Evolutionary conservation across 1,284 basidiomycete species (phyloP).

Genomic region (Xerocomus cyaneibrunnescens): DNA sequence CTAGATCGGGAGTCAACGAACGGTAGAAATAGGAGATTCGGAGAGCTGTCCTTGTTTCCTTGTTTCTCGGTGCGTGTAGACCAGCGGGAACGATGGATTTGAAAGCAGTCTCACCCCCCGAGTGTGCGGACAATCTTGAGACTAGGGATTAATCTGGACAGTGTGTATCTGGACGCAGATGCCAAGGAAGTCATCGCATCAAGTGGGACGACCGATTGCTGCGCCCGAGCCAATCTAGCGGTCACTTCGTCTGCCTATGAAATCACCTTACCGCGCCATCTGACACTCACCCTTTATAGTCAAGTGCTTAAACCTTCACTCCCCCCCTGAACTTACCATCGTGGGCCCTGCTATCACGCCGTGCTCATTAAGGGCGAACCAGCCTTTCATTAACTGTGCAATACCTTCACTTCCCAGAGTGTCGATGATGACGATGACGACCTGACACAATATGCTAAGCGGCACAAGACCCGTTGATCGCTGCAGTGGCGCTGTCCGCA

Average conservation of each 20-base stretch:
- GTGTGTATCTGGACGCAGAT: background rate
- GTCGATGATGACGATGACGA: background rate
- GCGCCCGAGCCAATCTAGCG: too few species aligned
- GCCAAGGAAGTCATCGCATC: background rate
- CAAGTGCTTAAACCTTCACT: background rate
- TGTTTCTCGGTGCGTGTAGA: background rate
- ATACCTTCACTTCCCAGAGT: background rate
- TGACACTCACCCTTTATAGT: background rate
- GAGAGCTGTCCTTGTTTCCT: background rate
- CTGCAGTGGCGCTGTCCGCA: background rate
- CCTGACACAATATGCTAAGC: background rate
- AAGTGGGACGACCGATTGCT: background rate
- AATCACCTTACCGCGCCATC: too few species aligned
- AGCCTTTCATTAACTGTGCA: background rate
- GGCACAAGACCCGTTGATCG: background rate
- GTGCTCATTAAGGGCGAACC: slow-evolving; percentile 1
- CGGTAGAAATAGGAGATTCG: background rate
- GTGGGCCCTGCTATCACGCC: too few species aligned
- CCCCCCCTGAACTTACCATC: background rate
- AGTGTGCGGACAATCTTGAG: background rate
- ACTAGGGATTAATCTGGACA: background rate
- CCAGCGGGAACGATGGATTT: background rate
- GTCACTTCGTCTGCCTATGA: too few species aligned
- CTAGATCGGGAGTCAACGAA: background rate
- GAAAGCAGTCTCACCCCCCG: background rate